These are phyloP conservation scores for Gossypium herbaceum DNA, from an alignment of 345 rosid genomes.

Conservation along the genomic window DNA sequence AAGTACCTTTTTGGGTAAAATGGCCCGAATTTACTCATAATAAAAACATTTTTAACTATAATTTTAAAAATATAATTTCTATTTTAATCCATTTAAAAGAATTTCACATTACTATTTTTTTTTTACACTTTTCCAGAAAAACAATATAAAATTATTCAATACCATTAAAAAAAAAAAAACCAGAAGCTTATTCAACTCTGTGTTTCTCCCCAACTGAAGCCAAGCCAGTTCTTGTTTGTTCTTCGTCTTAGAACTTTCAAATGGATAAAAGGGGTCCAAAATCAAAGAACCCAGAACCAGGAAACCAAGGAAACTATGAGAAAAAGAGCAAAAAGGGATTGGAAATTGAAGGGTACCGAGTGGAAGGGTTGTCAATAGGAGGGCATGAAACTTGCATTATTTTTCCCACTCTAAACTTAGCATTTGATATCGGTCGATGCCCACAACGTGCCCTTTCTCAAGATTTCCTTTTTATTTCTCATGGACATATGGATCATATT, in stretches of 20 bases:
- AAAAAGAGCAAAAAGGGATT: slow-evolving; percentile 29
- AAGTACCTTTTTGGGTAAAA: no score
- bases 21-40: no score
- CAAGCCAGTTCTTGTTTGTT: neutral
- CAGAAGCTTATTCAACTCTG: neutral
- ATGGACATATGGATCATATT: slow-evolving; percentile 96
- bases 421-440: slow-evolving; percentile 91
- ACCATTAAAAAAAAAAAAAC: neutral
- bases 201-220: neutral
- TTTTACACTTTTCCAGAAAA: no score
- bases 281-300: slow-evolving; percentile 15
- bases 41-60: no score
- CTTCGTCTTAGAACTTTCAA: neutral
- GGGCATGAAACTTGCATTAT: slow-evolving; percentile 95
- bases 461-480: slow-evolving; percentile 89
- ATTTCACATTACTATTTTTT: no score
- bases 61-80: no score
- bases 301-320: neutral
- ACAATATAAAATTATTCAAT: neutral
- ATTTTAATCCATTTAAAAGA: no score
- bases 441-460: slow-evolving; percentile 88
- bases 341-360: slow-evolving; percentile 58
- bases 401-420: slow-evolving; percentile 67
- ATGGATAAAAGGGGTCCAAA: slow-evolving; percentile 14
- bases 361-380: slow-evolving; percentile 87